phyloP scores from a whole-genome alignment of 163 green algal species.

The Prototheca stagnorum region DNA sequence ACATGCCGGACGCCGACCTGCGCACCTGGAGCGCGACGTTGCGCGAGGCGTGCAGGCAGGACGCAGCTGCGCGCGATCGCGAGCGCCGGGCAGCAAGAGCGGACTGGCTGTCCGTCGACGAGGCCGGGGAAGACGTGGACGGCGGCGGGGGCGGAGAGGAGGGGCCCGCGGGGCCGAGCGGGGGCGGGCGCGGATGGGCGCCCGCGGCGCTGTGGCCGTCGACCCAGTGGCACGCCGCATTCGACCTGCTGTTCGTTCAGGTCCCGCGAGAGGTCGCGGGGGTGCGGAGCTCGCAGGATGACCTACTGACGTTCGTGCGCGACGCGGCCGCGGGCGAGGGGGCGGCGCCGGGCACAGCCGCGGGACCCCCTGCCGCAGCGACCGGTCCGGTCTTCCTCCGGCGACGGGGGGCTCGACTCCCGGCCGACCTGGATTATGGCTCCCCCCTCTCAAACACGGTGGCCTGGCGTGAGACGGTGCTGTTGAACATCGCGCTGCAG shows the following conservation, averaged over 20 bases:
- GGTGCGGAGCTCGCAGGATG: background rate
- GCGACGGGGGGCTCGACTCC: background rate
- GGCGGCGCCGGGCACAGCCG: background rate
- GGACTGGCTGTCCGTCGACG: too few species aligned
- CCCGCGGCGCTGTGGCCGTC: slow-evolving; percentile 18
- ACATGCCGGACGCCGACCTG: too few species aligned
- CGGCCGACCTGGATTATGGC: slow-evolving; percentile 5
- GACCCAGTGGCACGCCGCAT: slow-evolving; percentile 20
- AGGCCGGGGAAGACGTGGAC: too few species aligned
- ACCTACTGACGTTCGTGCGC: background rate
- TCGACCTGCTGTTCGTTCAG: slow-evolving; percentile 24
- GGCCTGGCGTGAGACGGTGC: slow-evolving; percentile 22
- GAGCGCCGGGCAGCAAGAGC: too few species aligned
- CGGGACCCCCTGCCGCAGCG: background rate
- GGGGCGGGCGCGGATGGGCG: too few species aligned
- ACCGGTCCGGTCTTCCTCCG: slow-evolving; percentile 1
- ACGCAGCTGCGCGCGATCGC: too few species aligned
- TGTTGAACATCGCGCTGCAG: slow-evolving; percentile 30
- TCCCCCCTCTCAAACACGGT: slow-evolving; percentile 1
- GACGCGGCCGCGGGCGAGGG: background rate
- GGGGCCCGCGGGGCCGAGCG: too few species aligned
- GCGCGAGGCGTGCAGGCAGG: too few species aligned
- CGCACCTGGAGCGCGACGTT: too few species aligned
- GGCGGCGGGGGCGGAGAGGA: too few species aligned
- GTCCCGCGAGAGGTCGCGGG: background rate